Conservation (phyloP, 2,329 filamentous ascomycete genomes). For the Fusarium sambucinum region DNA sequence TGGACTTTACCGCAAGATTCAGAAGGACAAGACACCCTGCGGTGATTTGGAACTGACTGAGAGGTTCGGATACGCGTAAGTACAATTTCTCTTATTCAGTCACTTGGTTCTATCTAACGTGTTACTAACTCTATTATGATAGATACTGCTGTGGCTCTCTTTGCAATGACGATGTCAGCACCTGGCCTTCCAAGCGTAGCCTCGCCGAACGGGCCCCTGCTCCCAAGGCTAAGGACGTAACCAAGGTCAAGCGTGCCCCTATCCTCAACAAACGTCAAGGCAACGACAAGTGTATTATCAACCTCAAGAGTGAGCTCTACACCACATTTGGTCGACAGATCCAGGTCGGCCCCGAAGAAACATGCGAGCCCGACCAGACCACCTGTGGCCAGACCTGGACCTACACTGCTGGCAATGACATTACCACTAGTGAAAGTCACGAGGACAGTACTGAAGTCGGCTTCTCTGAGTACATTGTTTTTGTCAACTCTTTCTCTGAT, state of each 20-base stretch:
- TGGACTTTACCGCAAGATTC: slow-evolving; percentile 7
- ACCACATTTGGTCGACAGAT: slow-evolving; percentile 15
- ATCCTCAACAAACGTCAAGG: slow-evolving; percentile 7
- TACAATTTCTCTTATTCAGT: too few species aligned
- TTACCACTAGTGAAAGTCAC: background rate
- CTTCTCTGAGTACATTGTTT: slow-evolving; percentile 10
- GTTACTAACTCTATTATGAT: background rate
- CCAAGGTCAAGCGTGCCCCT: slow-evolving; percentile 8
- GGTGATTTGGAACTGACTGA: slow-evolving; percentile 8
- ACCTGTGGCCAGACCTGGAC: slow-evolving; percentile 10
- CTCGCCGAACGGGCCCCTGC: background rate
- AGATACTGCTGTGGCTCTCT: slow-evolving; percentile 11
- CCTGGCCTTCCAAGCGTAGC: slow-evolving; percentile 1
- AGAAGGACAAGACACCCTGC: background rate
- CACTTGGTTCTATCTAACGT: rapidly evolving
- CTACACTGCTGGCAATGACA: slow-evolving; percentile 14
- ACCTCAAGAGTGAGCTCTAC: slow-evolving; percentile 15
- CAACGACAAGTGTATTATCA: slow-evolving; percentile 18
- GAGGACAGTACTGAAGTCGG: slow-evolving; percentile 16
- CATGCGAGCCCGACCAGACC: slow-evolving; percentile 3
- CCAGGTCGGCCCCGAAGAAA: slow-evolving; percentile 1
- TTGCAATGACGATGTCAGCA: slow-evolving; percentile 1
- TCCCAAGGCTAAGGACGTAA: slow-evolving; percentile 1
- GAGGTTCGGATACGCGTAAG: slow-evolving; percentile 11
- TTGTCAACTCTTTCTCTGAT: slow-evolving; percentile 9